Evolutionary conservation across 2,329 filamentous ascomycete species (phyloP).

Genomic region (Hysterium pulicare): DNA sequence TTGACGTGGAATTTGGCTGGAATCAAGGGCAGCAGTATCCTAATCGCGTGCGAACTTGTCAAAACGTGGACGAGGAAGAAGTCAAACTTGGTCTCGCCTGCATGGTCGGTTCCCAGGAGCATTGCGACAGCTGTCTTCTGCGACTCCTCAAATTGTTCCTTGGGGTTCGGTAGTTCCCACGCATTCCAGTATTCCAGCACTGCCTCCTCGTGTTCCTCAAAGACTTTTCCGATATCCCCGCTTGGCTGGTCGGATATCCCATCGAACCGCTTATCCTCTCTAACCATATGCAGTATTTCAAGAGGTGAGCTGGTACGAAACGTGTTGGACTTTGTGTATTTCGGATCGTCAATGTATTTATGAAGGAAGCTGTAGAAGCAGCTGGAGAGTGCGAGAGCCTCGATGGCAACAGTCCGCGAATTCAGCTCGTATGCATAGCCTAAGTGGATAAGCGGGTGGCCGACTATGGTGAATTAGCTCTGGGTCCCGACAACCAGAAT

Average conservation of each 20-base stretch:
- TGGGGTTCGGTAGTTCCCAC: conserved; percentile 67
- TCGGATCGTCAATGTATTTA: conserved; percentile 66
- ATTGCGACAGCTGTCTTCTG: conserved; percentile 58
- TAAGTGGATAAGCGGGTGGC: conserved; percentile 88
- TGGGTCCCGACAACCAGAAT: neutral
- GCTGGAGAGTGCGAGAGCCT: conserved; percentile 70
- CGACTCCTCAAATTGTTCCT: conserved; percentile 71
- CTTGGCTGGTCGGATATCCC: conserved; percentile 59
- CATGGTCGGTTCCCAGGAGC: conserved; percentile 51
- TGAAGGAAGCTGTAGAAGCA: conserved; percentile 57
- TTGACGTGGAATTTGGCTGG: conserved; percentile 68
- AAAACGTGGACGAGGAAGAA: conserved; percentile 81
- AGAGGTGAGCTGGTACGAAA: conserved; percentile 60
- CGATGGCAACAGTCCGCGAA: conserved; percentile 81
- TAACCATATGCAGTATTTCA: conserved; percentile 68
- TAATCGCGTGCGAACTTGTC: conserved; percentile 81
- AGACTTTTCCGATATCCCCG: conserved; percentile 64
- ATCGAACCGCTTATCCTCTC: conserved; percentile 67
- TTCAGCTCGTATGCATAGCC: conserved; percentile 91
- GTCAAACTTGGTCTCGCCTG: conserved; percentile 58
- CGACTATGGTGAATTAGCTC: conserved; percentile 54
- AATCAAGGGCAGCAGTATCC: conserved; percentile 77
- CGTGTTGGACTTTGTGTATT: conserved; percentile 64
- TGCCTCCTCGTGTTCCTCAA: conserved; percentile 64
- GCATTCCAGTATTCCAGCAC: conserved; percentile 89